These are phyloP conservation scores for Neonectria punicea DNA, from an alignment of 2,329 filamentous ascomycete species.

Conservation along the genomic window DNA sequence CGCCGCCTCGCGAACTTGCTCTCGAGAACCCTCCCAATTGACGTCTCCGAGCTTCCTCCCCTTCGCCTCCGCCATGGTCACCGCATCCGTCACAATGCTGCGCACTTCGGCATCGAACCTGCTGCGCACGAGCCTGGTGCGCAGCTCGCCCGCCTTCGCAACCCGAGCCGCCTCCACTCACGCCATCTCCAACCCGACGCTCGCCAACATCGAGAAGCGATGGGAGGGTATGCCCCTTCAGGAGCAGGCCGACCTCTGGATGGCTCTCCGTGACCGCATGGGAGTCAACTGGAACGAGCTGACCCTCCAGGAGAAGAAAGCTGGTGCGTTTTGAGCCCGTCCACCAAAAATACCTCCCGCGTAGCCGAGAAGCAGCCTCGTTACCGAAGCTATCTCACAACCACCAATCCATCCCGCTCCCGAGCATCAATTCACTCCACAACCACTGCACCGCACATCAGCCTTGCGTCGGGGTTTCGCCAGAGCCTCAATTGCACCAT, in stretches of 20 bases:
- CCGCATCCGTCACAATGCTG: conserved; percentile 57
- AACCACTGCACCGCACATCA: conserved; percentile 30
- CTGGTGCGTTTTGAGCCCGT: conserved; percentile 74
- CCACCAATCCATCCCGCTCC: neutral
- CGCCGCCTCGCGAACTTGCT: conserved; percentile 30
- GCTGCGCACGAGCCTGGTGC: conserved; percentile 61
- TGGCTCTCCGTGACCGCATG: conserved; percentile 98
- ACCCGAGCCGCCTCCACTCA: conserved; percentile 75
- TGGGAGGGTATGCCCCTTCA: conserved; percentile 98
- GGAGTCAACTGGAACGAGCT: conserved; percentile 97
- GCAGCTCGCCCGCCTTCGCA: conserved; percentile 59
- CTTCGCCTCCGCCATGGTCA: conserved; percentile 21
- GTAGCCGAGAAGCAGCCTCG: conserved; percentile 38
- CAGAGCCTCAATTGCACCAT: conserved; percentile 42
- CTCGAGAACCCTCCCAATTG: conserved; percentile 49
- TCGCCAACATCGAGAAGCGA: conserved; percentile 98
- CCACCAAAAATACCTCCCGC: conserved; percentile 48
- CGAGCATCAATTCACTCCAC: conserved; percentile 29
- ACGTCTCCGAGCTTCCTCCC: conserved; percentile 28
- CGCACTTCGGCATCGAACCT: conserved; percentile 64
- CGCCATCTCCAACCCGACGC: conserved; percentile 96
- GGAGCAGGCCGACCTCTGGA: conserved; percentile 99
- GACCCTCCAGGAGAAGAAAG: conserved; percentile 98
- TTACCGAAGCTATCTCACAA: conserved; percentile 19
- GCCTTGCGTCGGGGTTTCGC: conserved; percentile 31